These are phyloP conservation scores for Verruconis gallopava DNA, from an alignment of 2,329 filamentous ascomycete species.

Conservation along the genomic window DNA sequence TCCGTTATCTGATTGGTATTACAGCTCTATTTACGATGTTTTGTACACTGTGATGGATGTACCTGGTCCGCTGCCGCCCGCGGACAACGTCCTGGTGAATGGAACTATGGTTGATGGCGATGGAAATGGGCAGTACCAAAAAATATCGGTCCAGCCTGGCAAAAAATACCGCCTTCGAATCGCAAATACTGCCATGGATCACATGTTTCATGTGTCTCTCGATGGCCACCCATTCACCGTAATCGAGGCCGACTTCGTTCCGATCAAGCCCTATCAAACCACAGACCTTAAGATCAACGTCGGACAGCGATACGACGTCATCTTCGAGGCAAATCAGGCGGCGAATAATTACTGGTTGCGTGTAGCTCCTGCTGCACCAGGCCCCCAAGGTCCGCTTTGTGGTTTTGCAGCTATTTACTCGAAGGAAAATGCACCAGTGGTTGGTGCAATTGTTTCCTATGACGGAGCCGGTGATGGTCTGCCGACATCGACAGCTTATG, in stretches of 20 bases:
- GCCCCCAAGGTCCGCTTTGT: background rate
- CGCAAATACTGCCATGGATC: conserved; percentile 34
- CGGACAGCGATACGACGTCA: conserved; percentile 20
- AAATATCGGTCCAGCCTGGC: conserved; percentile 17
- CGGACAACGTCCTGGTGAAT: background rate
- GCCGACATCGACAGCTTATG: background rate
- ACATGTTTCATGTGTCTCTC: conserved; percentile 28
- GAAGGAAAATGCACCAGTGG: background rate
- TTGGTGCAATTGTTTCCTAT: conserved; percentile 5
- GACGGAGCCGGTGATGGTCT: background rate
- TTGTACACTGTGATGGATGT: background rate
- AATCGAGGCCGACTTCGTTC: conserved; percentile 25
- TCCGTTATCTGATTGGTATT: conserved; percentile 47
- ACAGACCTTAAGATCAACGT: conserved; percentile 8
- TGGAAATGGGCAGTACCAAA: conserved; percentile 15
- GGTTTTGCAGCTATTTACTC: background rate
- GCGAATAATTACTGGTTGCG: conserved; percentile 20
- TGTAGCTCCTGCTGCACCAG: background rate
- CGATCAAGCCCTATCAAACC: conserved; percentile 20
- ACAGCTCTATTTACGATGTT: background rate
- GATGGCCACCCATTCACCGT: conserved; percentile 24
- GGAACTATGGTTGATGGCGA: background rate
- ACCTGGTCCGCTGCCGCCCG: conserved; percentile 1
- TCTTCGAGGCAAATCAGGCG: conserved; percentile 18
- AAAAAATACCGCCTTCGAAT: conserved; percentile 32